Conservation (phyloP, 129 eudicot species). For the Lactuca saligna region DNA sequence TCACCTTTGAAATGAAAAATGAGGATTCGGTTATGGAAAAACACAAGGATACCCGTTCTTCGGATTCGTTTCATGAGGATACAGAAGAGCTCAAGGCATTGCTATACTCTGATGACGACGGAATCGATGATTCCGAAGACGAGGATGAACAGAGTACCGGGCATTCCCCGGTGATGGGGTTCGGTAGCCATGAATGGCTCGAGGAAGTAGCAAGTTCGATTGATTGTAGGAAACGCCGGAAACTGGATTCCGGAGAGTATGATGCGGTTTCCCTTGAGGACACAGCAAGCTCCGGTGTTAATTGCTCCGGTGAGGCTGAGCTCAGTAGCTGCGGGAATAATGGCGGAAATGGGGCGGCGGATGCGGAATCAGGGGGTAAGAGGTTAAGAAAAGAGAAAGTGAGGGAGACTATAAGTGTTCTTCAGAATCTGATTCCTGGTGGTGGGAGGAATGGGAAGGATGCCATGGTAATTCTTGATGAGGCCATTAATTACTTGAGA, state of each 20-base stretch:
- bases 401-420: conserved; percentile 53
- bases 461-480: conserved; percentile 67
- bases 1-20: conserved; percentile 21
- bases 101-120: conserved; percentile 76
- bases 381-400: conserved; percentile 54
- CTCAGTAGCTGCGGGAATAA: conserved; percentile 38
- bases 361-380: conserved; percentile 35
- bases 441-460: conserved; percentile 58
- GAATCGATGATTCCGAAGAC: conserved; percentile 47
- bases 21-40: conserved; percentile 20
- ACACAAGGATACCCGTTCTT: conserved; percentile 7
- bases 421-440: conserved; percentile 66
- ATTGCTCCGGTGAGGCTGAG: conserved; percentile 59
- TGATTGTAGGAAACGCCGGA: conserved; percentile 49
- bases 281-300: conserved; percentile 42
- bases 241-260: conserved; percentile 30
- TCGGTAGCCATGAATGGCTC: conserved; percentile 29
- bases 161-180: conserved; percentile 65
- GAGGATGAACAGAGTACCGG: conserved; percentile 83
- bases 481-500: conserved; percentile 68
- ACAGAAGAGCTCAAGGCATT: conserved; percentile 77
- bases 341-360: conserved; percentile 21
- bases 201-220: conserved; percentile 76
- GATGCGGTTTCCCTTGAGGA: conserved; percentile 32
- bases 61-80: conserved; percentile 39